Base-by-base conservation (phyloP, 2,329 filamentous ascomycete species). In the Neofusicoccum laricinum region DNA sequence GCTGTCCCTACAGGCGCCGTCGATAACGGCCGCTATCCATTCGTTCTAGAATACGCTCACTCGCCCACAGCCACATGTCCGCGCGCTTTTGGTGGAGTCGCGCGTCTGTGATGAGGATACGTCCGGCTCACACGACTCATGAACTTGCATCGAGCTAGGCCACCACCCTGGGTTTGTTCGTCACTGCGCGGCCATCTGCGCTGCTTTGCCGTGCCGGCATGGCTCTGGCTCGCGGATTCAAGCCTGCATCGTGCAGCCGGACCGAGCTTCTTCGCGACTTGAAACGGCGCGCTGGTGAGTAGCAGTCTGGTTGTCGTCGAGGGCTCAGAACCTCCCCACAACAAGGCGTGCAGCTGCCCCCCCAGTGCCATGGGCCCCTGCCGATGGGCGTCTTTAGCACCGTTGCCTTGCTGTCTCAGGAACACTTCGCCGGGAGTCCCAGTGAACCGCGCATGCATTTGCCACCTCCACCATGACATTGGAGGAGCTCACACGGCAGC, bases 391-490 rank as follows among this genome's bases (percentile, higher is more conserved):
- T 43, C 12, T 34, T n/a, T 12, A 25, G 25, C 10, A 32, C n/a
- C 25, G 55, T 46, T 48, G 55, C 55, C 55, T 59, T 25, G 41
- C 41, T 19, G 49, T 59, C 55, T 59, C 41, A 46, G 55, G 30
- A 59, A 59, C 55, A 15, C 55, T 10, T 46, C 17, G 14, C 30
- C n/a, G 41, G 41, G n/a, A 25, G 40, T 43, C 30, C 46, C 53
- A 36, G 38, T 58, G 38, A 43, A 17, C 21, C 19, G 38, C 34
- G 25, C 53, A 21, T 58, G 55, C 55, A 46, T 59, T 59, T 59
- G 55, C 55, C 55, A 59, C 41, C 25, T 30, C 25, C 41, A 25
- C 55, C 12, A 57, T 57, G 32, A 57, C 51, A 41, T 43, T n/a
- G 36, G 43, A 57, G 14, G 36, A 57, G 25, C 49, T 36, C 25